These are phyloP conservation scores for Umbellularia californica DNA, from an alignment of 164 flowering plant genomes.

Conservation along the genomic window DNA sequence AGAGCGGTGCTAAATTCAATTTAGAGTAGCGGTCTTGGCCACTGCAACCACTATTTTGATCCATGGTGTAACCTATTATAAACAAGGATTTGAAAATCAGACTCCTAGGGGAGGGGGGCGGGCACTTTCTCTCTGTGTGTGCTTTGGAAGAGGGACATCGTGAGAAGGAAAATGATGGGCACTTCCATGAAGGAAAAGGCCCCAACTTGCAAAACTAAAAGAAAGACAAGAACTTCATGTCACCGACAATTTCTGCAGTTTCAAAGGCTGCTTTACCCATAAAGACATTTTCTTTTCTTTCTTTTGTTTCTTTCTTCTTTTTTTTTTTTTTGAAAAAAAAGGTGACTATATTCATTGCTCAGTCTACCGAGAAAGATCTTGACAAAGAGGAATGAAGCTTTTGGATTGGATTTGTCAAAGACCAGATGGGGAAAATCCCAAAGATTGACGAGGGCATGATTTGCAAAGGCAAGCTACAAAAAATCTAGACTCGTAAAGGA, in stretches of 20 bases:
- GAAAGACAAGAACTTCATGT: too few relatives aligned
- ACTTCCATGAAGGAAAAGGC: constrained; percentile 2
- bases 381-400: constrained; percentile 28
- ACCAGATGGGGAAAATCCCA: background rate
- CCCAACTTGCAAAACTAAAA: constrained; percentile 9
- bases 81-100: background rate
- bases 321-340: too few relatives aligned
- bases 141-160: background rate
- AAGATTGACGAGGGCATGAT: background rate
- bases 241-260: constrained; percentile 26
- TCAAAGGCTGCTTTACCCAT: constrained; percentile 25
- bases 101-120: too few relatives aligned
- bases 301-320: too few relatives aligned
- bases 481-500: too few relatives aligned
- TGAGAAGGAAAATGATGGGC: constrained; percentile 33
- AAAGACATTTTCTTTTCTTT: constrained; percentile 15
- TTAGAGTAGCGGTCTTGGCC: too few relatives aligned
- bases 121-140: too few relatives aligned
- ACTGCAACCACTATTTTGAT: too few relatives aligned
- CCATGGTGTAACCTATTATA: too few relatives aligned
- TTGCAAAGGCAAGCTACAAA: too few relatives aligned
- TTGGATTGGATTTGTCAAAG: constrained; percentile 2
- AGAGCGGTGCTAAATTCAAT: too few relatives aligned
- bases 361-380: constrained; percentile 17
- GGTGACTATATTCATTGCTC: too few relatives aligned